Conservation (phyloP, 2,329 filamentous ascomycete species). For the Hypoxylon sp. region DNA sequence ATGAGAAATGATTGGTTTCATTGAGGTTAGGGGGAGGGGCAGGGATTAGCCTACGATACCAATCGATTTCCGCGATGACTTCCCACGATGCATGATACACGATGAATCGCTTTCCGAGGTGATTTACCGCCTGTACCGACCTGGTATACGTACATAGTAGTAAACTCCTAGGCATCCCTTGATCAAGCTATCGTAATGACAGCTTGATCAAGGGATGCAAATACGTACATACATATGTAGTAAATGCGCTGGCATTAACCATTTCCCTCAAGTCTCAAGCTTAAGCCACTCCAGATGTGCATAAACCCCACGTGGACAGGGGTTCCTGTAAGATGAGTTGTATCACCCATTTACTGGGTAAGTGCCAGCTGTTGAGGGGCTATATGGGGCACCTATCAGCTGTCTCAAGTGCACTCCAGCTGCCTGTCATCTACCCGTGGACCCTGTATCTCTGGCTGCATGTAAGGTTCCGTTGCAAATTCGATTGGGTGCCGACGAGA, state of each 20-base stretch:
- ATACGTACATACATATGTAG: not conserved
- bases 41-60: no score
- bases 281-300: slow-evolving; percentile 34
- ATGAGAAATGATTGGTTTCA: slow-evolving; percentile 25
- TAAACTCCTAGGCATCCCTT: no score
- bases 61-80: no score
- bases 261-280: slow-evolving; percentile 14
- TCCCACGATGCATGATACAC: not conserved
- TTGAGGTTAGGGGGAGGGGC: slow-evolving; percentile 8
- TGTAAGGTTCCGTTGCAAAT: not conserved
- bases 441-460: not conserved
- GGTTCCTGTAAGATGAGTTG: slow-evolving; percentile 11
- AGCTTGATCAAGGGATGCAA: not conserved
- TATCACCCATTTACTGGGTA: not conserved
- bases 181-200: not conserved
- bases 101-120: not conserved
- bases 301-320: slow-evolving; percentile 38
- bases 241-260: slow-evolving; percentile 16
- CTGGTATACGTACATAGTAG: no score
- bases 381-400: slow-evolving; percentile 8
- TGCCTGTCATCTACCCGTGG: not conserved
- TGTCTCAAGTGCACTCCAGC: slow-evolving; percentile 12
- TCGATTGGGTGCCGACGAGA: slow-evolving; percentile 25
- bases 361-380: slow-evolving; percentile 10
- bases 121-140: no score